Base-by-base conservation (phyloP, 208 protist genomes). In the Tritrichomonas foetus region DNA sequence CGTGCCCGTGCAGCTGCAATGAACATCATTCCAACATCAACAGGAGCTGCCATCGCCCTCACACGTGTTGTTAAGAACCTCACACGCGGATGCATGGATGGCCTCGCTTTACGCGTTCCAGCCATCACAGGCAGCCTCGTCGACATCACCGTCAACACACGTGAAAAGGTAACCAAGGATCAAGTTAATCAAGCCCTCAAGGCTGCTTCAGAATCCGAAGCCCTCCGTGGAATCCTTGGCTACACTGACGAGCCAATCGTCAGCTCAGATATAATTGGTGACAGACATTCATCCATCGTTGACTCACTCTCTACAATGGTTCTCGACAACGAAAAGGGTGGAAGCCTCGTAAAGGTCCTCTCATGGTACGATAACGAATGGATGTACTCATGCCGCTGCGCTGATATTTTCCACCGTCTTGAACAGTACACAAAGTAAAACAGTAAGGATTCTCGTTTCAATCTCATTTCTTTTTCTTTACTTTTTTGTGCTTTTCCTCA, bases 21-120 rank as follows among this genome's bases (percentile, higher is more conserved):
- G 94, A 99, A 99, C 97, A 99, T 99, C 96, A 99, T 99, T 95
- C 99, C 99, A 47, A 97, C 98, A 93, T 97, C 98, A 49, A 99
- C 99, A 61, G 98, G 98, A 95, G 98, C 99, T 69, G 98, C 99
- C 66, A 99, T 99, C 96, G 99, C 99, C 64, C 98, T 99, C 27
- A 98, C 97, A 66, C 97, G 97, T 95, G 97, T 99, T 82, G 97
- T 98, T 94, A 98, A 98, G 22, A 94, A 93, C 36, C 95, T 97
- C 25, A 96, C 96, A 36, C 95, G 95, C 66, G 98, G 98, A 95
- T 95, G 20, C 66, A 14, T 98, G 27, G 98, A 97, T 36, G 98
- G 98, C 95, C 99, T 99, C 98, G 96, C 98, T 93, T 99, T 99
- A 97, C 98, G 99, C 95, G 98, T 99, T 53, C 98, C 98, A 94